A percentile compares a stretch with the other conserved stretches of the same genome.
Conservation (phyloP, 192 early-diverging fungal species). For the Backusella tuberculispora region DNA sequence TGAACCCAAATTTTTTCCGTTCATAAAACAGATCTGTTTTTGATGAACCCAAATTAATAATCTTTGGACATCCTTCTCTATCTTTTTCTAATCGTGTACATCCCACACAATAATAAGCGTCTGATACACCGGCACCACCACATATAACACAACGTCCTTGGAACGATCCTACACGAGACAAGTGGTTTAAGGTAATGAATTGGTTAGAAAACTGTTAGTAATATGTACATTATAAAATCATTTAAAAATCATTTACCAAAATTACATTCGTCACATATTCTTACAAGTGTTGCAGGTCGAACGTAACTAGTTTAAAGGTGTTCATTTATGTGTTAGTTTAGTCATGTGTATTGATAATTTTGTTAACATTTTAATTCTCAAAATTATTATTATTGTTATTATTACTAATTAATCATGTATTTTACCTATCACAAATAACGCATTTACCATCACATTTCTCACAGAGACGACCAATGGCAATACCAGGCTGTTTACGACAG, state of each 20-base stretch:
- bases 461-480: slow-evolving; percentile 85
- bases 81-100: slow-evolving; percentile 93
- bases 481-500: slow-evolving; percentile 93
- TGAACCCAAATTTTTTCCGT: slow-evolving; percentile 89
- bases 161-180: slow-evolving; percentile 55
- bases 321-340: neutral
- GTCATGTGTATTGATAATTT: neutral
- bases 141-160: slow-evolving; percentile 93
- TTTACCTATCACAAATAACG: slow-evolving; percentile 92
- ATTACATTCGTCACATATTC: slow-evolving; percentile 97
- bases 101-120: slow-evolving; percentile 94
- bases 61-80: slow-evolving; percentile 96
- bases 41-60: slow-evolving; percentile 92
- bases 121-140: slow-evolving; percentile 84
- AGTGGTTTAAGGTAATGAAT: slow-evolving; percentile 57
- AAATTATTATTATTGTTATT: neutral
- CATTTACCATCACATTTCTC: slow-evolving; percentile 92
- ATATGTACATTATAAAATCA: neutral
- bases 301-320: slow-evolving; percentile 62
- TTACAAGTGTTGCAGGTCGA: slow-evolving; percentile 84
- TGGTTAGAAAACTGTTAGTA: neutral
- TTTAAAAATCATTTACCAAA: slow-evolving; percentile 55
- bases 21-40: slow-evolving; percentile 94
- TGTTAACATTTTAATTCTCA: neutral
- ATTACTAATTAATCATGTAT: neutral